Conservation (phyloP, 441 rosid species). For the Dalechampia spathulata region DNA sequence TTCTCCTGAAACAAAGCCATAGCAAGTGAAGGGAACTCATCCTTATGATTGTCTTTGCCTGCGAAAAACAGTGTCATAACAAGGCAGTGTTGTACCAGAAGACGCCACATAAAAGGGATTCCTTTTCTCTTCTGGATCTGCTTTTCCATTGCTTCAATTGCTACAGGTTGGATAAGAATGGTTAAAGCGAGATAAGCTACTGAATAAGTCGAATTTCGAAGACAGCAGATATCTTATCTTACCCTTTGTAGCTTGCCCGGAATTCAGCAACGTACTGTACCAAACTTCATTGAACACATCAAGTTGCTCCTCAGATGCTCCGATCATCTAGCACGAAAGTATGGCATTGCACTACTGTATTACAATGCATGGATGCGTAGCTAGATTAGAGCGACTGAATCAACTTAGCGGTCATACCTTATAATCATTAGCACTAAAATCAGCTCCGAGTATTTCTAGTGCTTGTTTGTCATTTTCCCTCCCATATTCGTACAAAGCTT, state of each 20-base stretch:
- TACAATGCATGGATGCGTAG: background rate
- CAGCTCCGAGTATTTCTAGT: conserved; percentile 49
- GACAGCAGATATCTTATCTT: conserved; percentile 1
- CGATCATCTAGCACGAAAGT: conserved; percentile 38
- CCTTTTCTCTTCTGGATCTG: conserved; percentile 58
- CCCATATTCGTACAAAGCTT: conserved; percentile 58
- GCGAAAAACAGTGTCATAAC: no score
- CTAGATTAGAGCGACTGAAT: background rate
- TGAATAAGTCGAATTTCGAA: background rate
- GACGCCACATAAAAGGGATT: conserved; percentile 67
- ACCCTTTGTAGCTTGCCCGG: conserved; percentile 59
- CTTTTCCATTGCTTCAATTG: conserved; percentile 45
- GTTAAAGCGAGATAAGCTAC: conserved; percentile 9
- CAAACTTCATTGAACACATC: conserved; percentile 85
- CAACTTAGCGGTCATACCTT: conserved; percentile 37
- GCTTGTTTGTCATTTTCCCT: conserved; percentile 43
- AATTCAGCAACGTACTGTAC: conserved; percentile 52
- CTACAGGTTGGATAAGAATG: conserved; percentile 23
- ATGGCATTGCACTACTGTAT: background rate
- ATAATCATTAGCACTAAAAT: conserved; percentile 50
- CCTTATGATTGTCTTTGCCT: no score
- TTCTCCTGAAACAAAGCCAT: conserved; percentile 42
- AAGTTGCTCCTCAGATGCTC: conserved; percentile 82
- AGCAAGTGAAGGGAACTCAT: no score
- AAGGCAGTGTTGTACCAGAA: conserved; percentile 40